Base-by-base conservation (phyloP, 148 eudicot species). In the Dysphania ambrosioides region DNA sequence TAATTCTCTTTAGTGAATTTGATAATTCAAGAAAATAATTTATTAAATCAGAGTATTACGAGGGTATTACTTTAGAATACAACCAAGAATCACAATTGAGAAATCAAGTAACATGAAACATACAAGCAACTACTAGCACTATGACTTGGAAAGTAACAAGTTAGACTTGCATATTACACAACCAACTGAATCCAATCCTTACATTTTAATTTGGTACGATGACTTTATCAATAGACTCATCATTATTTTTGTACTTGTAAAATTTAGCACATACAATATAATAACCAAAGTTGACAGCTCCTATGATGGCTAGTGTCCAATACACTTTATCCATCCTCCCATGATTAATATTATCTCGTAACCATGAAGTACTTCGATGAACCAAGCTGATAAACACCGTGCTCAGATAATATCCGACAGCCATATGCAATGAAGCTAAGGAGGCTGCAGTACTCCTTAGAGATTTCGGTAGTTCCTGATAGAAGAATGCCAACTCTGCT, bases 381-480 rank as follows among this genome's bases (percentile, higher is more conserved):
- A 61, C 44, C 40, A 70, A 75, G 24, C 69, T 70, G 10, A 78
- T 72, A 11, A 76, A 66, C 2, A 49, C 62, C 2, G 80, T 86
- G 35, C 82, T 80, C 0, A 83, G 59, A 13, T 79, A 82, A 56
- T 70, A 77, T 64, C 82, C 79, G 68, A 85, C 75, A 23, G 85
- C 36, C 79, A 81, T 74, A 53, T 64, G 72, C 66, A 58, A 72
- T 6, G 76, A 68, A 63, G 71, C 78, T 63, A 60, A 72, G 29
- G 75, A 53, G 4, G 75, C 66, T n/a, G 81, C 75, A 6, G 75
- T 82, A 27, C 74, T 74, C 44, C 81, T 71, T 44, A 82, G 70
- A 0, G 84, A 74, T 31, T 34, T 59, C 0, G 84, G 81, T 64
- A 82, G 73, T 71, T 82, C 80, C 55, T 77, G 80, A 38, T 81